These are phyloP conservation scores for Septoria petroselini DNA, from an alignment of 2,329 filamentous ascomycete genomes.

Conservation along the genomic window DNA sequence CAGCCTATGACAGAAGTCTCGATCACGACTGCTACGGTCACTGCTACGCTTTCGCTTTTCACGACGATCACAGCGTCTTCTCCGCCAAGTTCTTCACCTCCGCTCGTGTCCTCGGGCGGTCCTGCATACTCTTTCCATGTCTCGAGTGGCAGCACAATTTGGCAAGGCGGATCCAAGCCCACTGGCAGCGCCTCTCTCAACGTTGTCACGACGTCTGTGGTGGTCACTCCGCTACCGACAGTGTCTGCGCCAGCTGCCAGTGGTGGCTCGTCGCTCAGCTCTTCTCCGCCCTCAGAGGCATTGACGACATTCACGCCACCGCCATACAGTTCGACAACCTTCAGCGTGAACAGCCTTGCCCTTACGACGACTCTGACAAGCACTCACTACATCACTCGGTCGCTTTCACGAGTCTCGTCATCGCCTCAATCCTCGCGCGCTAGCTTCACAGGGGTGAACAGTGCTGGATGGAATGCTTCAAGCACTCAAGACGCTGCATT, in stretches of 20 bases:
- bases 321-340: slow-evolving; percentile 31
- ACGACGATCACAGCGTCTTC: slow-evolving; percentile 4
- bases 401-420: slow-evolving; percentile 23
- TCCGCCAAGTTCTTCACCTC: slow-evolving; percentile 3
- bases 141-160: slow-evolving; percentile 26
- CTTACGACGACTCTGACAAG: slow-evolving; percentile 32
- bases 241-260: slow-evolving; percentile 4
- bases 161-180: slow-evolving; percentile 31
- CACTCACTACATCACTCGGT: slow-evolving; percentile 30
- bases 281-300: slow-evolving; percentile 13
- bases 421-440: slow-evolving; percentile 10
- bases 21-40: slow-evolving; percentile 22
- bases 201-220: slow-evolving; percentile 28
- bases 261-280: slow-evolving; percentile 5
- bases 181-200: slow-evolving; percentile 27
- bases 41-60: slow-evolving; percentile 14
- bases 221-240: slow-evolving; percentile 17
- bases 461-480: slow-evolving; percentile 32
- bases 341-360: slow-evolving; percentile 26
- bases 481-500: slow-evolving; percentile 8
- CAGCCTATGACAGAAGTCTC: background rate
- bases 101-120: slow-evolving; percentile 4
- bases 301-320: slow-evolving; percentile 26
- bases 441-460: slow-evolving; percentile 30
- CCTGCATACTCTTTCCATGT: slow-evolving; percentile 17